Percentiles rank a stretch among this genome's conserved stretches.
These are phyloP conservation scores for Coemansia sp. DNA, from an alignment of 192 early-diverging fungal species.

Conservation along the genomic window DNA sequence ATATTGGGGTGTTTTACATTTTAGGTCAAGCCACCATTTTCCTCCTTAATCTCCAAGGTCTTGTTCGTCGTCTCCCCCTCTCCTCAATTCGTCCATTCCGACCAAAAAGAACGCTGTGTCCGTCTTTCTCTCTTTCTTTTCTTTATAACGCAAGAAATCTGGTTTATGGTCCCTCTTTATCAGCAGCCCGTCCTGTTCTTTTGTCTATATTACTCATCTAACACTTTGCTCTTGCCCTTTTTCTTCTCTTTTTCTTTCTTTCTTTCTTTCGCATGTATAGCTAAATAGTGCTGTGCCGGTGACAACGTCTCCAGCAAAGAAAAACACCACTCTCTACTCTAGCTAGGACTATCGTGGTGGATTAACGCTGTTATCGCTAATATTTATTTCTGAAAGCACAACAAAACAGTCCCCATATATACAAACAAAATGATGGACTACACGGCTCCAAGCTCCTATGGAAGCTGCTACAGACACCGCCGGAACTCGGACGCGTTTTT, in stretches of 20 bases:
- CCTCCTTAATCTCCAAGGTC: neutral
- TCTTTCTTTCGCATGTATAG: conserved; percentile 6
- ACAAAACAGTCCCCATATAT: neutral
- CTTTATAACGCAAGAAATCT: conserved; percentile 4
- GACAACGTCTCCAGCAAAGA: neutral
- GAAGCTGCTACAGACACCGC: conserved; percentile 35
- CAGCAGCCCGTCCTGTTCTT: neutral
- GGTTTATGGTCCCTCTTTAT: neutral
- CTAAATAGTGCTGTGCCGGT: conserved; percentile 1
- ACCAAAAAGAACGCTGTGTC: neutral
- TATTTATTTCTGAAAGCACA: neutral
- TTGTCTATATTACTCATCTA: neutral
- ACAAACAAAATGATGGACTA: neutral
- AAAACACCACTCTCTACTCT: neutral
- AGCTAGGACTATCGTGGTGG: neutral
- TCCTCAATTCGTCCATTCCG: neutral
- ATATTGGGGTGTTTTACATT: neutral
- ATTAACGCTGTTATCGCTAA: neutral
- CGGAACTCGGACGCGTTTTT: conserved; percentile 37
- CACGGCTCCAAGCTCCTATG: neutral
- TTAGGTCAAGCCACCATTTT: conserved; percentile 4
- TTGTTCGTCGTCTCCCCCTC: neutral
- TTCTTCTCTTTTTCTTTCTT: neutral
- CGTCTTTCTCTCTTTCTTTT: neutral
- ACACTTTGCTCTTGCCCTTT: neutral